phyloP scores from a whole-genome alignment of 2,329 filamentous ascomycete species.

The Pyrenophora teres region DNA sequence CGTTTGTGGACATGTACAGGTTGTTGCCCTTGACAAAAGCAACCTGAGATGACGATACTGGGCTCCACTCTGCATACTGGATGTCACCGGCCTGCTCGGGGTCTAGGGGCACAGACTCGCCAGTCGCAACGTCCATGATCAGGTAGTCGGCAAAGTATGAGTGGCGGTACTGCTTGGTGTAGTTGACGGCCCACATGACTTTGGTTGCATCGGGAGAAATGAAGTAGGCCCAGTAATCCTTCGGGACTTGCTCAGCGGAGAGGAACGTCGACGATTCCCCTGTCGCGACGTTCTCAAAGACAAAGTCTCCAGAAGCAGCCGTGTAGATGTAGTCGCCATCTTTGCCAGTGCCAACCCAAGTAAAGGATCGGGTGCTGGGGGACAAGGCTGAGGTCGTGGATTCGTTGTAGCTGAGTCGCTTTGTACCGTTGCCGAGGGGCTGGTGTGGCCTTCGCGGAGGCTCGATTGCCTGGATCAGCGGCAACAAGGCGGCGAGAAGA shows the following conservation, averaged over 20 bases:
- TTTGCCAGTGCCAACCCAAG: slow-evolving; percentile 63
- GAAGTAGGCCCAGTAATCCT: slow-evolving; percentile 62
- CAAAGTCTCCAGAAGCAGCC: slow-evolving; percentile 57
- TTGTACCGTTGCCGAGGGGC: slow-evolving; percentile 61
- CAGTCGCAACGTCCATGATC: slow-evolving; percentile 64
- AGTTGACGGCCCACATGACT: slow-evolving; percentile 67
- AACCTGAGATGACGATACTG: slow-evolving; percentile 59
- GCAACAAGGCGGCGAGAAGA: slow-evolving; percentile 32
- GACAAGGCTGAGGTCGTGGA: slow-evolving; percentile 53
- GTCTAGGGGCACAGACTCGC: slow-evolving; percentile 60
- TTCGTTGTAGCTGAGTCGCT: slow-evolving; percentile 64
- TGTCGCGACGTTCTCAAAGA: slow-evolving; percentile 66
- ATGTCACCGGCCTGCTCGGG: slow-evolving; percentile 66
- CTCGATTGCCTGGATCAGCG: slow-evolving; percentile 47
- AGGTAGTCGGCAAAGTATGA: slow-evolving; percentile 72
- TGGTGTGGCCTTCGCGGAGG: slow-evolving; percentile 60
- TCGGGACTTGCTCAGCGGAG: slow-evolving; percentile 61
- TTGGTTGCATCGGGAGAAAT: slow-evolving; percentile 64
- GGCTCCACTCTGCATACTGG: slow-evolving; percentile 68
- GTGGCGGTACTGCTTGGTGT: slow-evolving; percentile 70
- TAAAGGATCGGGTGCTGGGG: slow-evolving; percentile 55
- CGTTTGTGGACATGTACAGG: slow-evolving; percentile 63
- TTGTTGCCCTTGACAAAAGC: slow-evolving; percentile 72
- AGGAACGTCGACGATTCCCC: slow-evolving; percentile 63
- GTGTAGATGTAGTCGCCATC: slow-evolving; percentile 67